These are phyloP conservation scores for Oxytropis ochrocephala DNA, from an alignment of 306 rosid species.

Conservation along the genomic window DNA sequence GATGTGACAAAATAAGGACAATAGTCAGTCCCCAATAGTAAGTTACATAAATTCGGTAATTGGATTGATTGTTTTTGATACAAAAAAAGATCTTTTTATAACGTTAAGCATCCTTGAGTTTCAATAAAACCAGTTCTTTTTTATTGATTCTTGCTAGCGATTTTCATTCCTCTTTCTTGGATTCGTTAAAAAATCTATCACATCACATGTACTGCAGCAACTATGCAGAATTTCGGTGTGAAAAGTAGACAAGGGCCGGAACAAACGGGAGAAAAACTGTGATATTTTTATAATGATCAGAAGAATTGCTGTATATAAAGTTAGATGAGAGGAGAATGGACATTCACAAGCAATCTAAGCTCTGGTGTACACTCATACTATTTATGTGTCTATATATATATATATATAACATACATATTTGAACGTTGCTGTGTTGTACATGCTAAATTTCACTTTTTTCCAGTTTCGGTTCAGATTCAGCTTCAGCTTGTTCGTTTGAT, in stretches of 20 bases:
- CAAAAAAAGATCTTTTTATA: too few species aligned
- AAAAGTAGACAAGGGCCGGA: not conserved
- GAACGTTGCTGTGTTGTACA: constrained; percentile 13
- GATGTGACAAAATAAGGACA: too few species aligned
- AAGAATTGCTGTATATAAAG: not conserved
- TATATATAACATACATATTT: constrained; percentile 14
- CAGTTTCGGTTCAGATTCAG: constrained; percentile 29
- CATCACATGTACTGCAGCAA: not conserved
- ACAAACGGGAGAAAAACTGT: not conserved
- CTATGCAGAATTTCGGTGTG: not conserved
- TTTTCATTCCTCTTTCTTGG: too few species aligned
- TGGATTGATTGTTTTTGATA: too few species aligned
- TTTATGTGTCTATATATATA: not conserved
- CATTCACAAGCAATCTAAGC: constrained; percentile 12
- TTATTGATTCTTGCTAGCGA: too few species aligned
- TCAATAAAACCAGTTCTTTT: too few species aligned
- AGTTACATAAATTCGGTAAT: too few species aligned
- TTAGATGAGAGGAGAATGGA: constrained; percentile 7
- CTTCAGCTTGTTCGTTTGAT: constrained; percentile 28
- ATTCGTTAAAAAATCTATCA: too few species aligned
- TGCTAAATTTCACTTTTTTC: constrained; percentile 28
- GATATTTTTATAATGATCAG: constrained; percentile 3
- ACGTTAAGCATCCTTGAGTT: too few species aligned
- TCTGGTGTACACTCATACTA: constrained; percentile 16
- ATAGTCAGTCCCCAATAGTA: too few species aligned